Conservation (phyloP, 192 early-diverging fungal genomes). For the Rhizoclosmatium globosum region DNA sequence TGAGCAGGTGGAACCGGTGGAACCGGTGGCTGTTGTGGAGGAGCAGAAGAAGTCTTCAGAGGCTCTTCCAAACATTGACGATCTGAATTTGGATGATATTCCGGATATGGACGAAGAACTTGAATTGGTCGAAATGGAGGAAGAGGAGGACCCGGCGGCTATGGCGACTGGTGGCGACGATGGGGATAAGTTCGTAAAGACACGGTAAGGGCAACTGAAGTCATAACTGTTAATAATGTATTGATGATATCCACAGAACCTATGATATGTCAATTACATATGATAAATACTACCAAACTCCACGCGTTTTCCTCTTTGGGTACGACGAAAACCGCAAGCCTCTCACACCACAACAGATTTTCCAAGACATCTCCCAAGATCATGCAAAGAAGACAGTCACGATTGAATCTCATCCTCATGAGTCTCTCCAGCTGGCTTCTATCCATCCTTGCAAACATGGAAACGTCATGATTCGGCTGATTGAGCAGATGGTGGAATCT, state of each 20-base stretch:
- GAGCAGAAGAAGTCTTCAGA: not conserved
- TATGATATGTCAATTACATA: constrained; percentile 99
- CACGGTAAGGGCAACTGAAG: constrained; percentile 43
- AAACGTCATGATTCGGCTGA: constrained; percentile 96
- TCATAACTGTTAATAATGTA: not conserved
- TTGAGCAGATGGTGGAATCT: constrained; percentile 79
- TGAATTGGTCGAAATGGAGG: constrained; percentile 65
- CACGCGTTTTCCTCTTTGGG: constrained; percentile 96
- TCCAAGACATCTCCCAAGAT: constrained; percentile 98
- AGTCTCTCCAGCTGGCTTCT: constrained; percentile 84
- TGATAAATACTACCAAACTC: constrained; percentile 99
- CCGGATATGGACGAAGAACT: constrained; percentile 87
- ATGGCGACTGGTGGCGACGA: constrained; percentile 34
- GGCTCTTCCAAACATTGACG: constrained; percentile 17
- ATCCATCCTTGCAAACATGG: constrained; percentile 99
- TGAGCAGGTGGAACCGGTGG: constrained; percentile 62
- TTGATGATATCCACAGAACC: constrained; percentile 64
- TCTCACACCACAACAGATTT: constrained; percentile 88
- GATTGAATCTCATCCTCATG: constrained; percentile 95
- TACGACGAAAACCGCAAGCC: constrained; percentile 91
- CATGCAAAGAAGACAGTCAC: constrained; percentile 99
- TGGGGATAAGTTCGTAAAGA: constrained; percentile 58
- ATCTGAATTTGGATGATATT: constrained; percentile 82
- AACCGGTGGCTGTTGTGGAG: constrained; percentile 35
- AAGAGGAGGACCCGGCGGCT: constrained; percentile 84